Conservation (phyloP, 306 rosid species). For the Myrica gale region DNA sequence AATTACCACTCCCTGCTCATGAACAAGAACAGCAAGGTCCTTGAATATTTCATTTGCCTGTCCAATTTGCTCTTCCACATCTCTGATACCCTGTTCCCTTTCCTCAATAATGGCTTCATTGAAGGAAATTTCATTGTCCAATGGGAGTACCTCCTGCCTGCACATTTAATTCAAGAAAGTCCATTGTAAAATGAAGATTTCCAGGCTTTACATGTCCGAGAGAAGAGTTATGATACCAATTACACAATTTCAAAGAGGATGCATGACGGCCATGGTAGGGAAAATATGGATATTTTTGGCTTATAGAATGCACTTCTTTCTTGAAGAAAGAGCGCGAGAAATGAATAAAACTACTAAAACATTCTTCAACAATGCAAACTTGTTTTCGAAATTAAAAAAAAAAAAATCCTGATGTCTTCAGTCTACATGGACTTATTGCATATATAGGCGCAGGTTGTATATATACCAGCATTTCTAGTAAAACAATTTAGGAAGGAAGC, state of each 20-base stretch:
- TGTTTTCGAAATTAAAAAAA: background rate
- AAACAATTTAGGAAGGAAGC: background rate
- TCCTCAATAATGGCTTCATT: conserved; percentile 85
- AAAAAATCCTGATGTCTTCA: background rate
- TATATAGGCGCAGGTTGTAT: background rate
- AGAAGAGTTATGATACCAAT: background rate
- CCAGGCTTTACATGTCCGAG: conserved; percentile 1
- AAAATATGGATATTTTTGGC: background rate
- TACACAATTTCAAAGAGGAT: conserved; percentile 3
- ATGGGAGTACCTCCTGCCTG: conserved; percentile 64
- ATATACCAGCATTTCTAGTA: background rate
- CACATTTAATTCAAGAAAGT: conserved; percentile 32
- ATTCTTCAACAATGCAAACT: background rate
- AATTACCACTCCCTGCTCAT: conserved; percentile 72
- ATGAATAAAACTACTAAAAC: background rate
- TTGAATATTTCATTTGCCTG: conserved; percentile 69
- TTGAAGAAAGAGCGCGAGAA: background rate
- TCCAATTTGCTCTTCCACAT: conserved; percentile 71
- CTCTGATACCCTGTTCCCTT: conserved; percentile 75
- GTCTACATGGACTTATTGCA: background rate
- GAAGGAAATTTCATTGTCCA: conserved; percentile 68
- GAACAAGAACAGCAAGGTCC: conserved; percentile 87
- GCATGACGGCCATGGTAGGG: background rate
- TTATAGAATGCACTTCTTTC: background rate
- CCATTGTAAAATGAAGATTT: conserved; percentile 12